Conservation (phyloP, 2,329 filamentous ascomycete species). For the Botrytis porri region DNA sequence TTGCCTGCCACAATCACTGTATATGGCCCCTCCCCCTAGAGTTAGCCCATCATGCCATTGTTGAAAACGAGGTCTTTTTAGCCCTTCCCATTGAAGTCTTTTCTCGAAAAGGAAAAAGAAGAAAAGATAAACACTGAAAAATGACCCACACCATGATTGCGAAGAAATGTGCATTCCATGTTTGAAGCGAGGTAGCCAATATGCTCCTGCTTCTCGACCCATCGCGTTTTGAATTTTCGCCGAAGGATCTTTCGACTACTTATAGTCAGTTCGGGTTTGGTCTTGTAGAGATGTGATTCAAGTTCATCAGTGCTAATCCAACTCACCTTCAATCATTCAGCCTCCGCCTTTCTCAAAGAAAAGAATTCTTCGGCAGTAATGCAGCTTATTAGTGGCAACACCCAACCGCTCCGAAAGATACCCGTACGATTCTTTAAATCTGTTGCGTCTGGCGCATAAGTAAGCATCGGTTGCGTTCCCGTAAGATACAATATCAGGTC, state of each 20-base stretch:
- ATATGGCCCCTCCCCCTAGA: too few species aligned
- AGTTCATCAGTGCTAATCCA: background rate
- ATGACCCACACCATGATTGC: background rate
- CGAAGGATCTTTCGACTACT: too few species aligned
- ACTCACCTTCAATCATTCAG: background rate
- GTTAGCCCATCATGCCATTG: background rate
- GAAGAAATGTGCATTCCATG: background rate
- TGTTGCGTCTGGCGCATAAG: too few species aligned
- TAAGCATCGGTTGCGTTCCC: fast-evolving
- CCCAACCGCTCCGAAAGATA: background rate
- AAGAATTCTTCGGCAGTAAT: background rate
- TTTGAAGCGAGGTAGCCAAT: background rate
- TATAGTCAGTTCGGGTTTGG: background rate
- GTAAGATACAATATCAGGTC: fast-evolving
- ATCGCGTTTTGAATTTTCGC: fast-evolving
- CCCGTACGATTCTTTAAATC: background rate
- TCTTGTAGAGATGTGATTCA: background rate
- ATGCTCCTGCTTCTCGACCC: background rate
- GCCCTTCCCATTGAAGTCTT: background rate
- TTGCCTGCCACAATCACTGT: background rate
- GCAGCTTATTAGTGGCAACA: background rate
- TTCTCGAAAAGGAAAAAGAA: too few species aligned
- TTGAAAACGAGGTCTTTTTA: background rate
- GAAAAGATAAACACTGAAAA: background rate
- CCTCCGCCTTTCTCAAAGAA: background rate